Evolutionary conservation across 371 early-diverging fungal genomes (phyloP).

Genomic region (Polyrhizophydium stewartii): DNA sequence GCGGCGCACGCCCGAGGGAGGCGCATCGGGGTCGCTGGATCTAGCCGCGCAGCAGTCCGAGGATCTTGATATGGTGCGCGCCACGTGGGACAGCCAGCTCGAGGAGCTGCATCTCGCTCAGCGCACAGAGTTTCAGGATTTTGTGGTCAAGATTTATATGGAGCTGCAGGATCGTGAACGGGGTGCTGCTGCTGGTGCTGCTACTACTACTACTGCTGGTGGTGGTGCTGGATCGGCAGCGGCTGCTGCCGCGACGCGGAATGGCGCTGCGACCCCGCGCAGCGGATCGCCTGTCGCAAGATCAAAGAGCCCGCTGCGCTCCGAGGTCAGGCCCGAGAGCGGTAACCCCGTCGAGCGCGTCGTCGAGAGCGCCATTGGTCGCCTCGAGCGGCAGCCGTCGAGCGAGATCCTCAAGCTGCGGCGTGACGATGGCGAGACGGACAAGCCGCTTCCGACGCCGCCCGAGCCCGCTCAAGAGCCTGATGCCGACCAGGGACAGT

Average conservation of each 20-base stretch:
- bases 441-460: neutral
- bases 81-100: slow-evolving; percentile 59
- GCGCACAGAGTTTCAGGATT: slow-evolving; percentile 61
- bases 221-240: slow-evolving; percentile 20
- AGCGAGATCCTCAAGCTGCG: slow-evolving; percentile 9
- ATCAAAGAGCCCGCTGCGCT: too few relatives aligned
- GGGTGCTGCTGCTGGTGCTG: slow-evolving; percentile 55
- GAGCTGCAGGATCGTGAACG: too few relatives aligned
- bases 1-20: slow-evolving; percentile 15
- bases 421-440: neutral
- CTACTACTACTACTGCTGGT: too few relatives aligned
- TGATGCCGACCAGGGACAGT: too few relatives aligned
- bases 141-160: slow-evolving; percentile 60
- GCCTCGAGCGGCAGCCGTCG: slow-evolving; percentile 15
- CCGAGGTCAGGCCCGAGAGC: too few relatives aligned
- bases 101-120: slow-evolving; percentile 56
- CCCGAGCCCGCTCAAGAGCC: too few relatives aligned
- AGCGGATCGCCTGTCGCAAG: neutral
- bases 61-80: slow-evolving; percentile 57
- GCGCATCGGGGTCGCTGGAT: slow-evolving; percentile 35
- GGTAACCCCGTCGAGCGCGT: too few relatives aligned
- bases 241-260: neutral
- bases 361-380: slow-evolving; percentile 10
- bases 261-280: neutral
- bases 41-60: slow-evolving; percentile 55